Percentiles rank a stretch among this genome's conserved stretches.
Conservation (phyloP, 768 basidiomycete genomes). For the Tulasnella sp. region DNA sequence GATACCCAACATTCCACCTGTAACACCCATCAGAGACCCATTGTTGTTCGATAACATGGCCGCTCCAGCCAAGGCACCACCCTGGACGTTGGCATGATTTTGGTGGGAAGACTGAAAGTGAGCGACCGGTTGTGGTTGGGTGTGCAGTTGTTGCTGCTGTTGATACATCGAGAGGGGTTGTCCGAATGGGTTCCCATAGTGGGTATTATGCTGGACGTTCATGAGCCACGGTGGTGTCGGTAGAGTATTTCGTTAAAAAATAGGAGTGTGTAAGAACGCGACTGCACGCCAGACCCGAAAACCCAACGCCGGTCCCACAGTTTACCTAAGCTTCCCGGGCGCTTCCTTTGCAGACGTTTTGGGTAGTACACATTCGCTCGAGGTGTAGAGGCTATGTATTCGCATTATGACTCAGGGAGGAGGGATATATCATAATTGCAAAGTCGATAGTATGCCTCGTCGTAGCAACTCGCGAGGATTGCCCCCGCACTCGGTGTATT, state of each 20-base stretch:
- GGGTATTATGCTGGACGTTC: neutral
- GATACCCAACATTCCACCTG: constrained; percentile 10
- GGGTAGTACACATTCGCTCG: no score
- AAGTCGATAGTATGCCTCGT: constrained; percentile 36
- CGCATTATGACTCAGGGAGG: no score
- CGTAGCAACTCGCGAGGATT: constrained; percentile 71
- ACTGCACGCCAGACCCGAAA: no score
- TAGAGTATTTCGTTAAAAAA: no score
- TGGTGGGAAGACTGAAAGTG: constrained; percentile 10
- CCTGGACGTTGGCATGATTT: neutral
- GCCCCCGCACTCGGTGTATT: constrained; percentile 64
- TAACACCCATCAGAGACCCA: neutral
- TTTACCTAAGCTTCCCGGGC: no score
- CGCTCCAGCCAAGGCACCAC: neutral
- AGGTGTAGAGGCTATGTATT: no score
- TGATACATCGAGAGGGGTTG: neutral
- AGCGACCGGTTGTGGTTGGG: neutral
- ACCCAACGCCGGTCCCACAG: no score
- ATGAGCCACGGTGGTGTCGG: no score
- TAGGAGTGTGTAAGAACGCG: no score
- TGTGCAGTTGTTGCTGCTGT: constrained; percentile 9
- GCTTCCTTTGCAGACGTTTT: no score
- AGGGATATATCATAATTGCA: neutral
- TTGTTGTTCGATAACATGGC: no score
- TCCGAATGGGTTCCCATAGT: constrained; percentile 7